These are phyloP conservation scores for Ascosphaera apis DNA, from an alignment of 2,329 filamentous ascomycete genomes.

Conservation along the genomic window DNA sequence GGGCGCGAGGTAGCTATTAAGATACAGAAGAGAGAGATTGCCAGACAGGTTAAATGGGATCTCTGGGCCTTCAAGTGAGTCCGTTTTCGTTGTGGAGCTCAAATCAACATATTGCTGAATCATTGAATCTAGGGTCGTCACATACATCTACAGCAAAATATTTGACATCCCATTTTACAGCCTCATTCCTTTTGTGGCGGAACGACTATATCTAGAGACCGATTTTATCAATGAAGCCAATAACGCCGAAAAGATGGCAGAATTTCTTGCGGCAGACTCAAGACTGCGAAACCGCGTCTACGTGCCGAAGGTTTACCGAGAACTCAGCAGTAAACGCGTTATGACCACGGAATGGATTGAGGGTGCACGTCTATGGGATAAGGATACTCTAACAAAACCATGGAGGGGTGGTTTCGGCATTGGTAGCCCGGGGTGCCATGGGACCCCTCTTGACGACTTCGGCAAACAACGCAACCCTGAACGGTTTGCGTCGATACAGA, in stretches of 20 bases:
- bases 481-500: conserved; percentile 7
- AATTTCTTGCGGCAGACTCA: conserved; percentile 51
- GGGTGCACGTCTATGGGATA: conserved; percentile 80
- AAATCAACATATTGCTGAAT: conserved; percentile 5
- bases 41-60: conserved; percentile 78
- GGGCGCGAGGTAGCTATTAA: conserved; percentile 87
- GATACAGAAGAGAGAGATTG: conserved; percentile 89
- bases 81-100: background rate
- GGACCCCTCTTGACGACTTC: conserved; percentile 34
- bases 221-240: conserved; percentile 82
- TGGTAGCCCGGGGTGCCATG: conserved; percentile 57
- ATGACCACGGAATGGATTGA: conserved; percentile 98
- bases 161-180: conserved; percentile 88
- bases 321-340: conserved; percentile 60
- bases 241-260: conserved; percentile 67
- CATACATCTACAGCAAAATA: conserved; percentile 59
- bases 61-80: conserved; percentile 75
- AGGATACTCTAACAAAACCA: conserved; percentile 48
- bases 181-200: conserved; percentile 76
- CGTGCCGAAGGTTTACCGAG: conserved; percentile 61
- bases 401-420: conserved; percentile 60
- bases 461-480: conserved; percentile 21
- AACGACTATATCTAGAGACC: conserved; percentile 78
- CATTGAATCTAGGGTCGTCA: conserved; percentile 38
- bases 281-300: conserved; percentile 62